Conservation (phyloP, 345 rosid genomes). For the Punica granatum region DNA sequence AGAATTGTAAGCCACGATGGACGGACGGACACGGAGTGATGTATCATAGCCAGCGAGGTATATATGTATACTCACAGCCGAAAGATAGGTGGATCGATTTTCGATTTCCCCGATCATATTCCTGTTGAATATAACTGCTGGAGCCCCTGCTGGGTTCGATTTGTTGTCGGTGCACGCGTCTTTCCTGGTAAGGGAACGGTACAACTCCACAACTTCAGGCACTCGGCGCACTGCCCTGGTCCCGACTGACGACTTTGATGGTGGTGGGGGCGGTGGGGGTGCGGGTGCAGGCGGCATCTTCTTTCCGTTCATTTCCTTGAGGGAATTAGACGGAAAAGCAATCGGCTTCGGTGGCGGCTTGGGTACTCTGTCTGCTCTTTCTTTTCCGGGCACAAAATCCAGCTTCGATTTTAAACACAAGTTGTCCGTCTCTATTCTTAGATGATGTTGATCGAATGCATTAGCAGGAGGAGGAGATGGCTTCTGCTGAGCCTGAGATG, state of each 20-base stretch:
- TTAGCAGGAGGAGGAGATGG: slow-evolving; percentile 15
- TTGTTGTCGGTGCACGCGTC: slow-evolving; percentile 45
- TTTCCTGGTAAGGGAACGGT: slow-evolving; percentile 68
- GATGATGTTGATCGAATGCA: no score
- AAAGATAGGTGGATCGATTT: slow-evolving; percentile 77
- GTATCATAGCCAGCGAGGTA: no score
- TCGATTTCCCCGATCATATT: slow-evolving; percentile 98
- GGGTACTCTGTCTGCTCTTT: slow-evolving; percentile 20
- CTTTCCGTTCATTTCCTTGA: slow-evolving; percentile 18
- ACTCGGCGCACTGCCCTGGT: slow-evolving; percentile 61
- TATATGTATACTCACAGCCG: slow-evolving; percentile 72
- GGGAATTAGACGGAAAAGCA: slow-evolving; percentile 5
- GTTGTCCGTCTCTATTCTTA: slow-evolving; percentile 20
- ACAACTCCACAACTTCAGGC: slow-evolving; percentile 76
- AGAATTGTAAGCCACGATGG: no score
- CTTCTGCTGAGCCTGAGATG: slow-evolving; percentile 37
- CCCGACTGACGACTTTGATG: slow-evolving; percentile 41
- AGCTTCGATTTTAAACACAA: slow-evolving; percentile 8
- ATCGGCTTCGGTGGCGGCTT: slow-evolving; percentile 31
- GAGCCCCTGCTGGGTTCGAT: slow-evolving; percentile 27
- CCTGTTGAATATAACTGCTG: slow-evolving; percentile 31
- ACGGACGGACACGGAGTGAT: no score
- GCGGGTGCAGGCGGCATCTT: slow-evolving; percentile 19
- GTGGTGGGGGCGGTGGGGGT: slow-evolving; percentile 78
- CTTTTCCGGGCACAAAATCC: slow-evolving; percentile 18